Evolutionary conservation across 768 basidiomycete species (phyloP), one percentile per base, ranked within the genome.

Genomic region (Lactarius pseudohatsudake): DNA sequence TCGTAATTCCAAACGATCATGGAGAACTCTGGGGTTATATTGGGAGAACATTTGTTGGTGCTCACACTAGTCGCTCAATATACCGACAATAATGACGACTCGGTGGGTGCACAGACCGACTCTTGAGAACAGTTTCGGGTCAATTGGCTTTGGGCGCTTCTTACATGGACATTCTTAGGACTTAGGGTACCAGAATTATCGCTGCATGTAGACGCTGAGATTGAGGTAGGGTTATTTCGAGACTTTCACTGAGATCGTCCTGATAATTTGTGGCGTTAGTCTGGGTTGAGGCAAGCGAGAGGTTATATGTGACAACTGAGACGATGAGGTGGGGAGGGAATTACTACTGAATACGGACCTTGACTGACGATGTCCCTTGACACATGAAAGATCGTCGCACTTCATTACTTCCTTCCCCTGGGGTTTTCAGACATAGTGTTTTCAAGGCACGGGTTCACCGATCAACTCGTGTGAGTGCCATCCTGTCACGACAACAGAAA

Each of bases 361-460:
- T 62, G 32, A 56, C 30, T 53, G 34, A 60, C 57, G 68, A 70
- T 56, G 40, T 66, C 69, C 38, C 71, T 60, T 65, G 74, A 38
- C 77, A 75, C 64, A 75, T 74, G 47, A 77, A 79, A 62, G 83
- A 84, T 67, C 80, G 76, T 71, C 77, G 73, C 77, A 73, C 57
- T 72, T 72, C 70, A 75, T 74, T 64, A 76, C 75, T 60, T 76
- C 81, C 65, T 85, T 83, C 73, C 79, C 77, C 43, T 81, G 79
- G 64, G 81, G 81, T 20, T 82, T 76, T 71, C 41, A 74, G 75
- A 40, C 83, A 85, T 68, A 80, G 81, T 20, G 69, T 68, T 34
- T 76, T 84, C 34, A 71, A 78, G 15, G 70, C 83, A 34, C 84
- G 83, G 82, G 85, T 85, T 71, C 81, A 78, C 73, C 78, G 84